Conservation (phyloP, 73 alveolate species). For the Stentor roeselii region DNA sequence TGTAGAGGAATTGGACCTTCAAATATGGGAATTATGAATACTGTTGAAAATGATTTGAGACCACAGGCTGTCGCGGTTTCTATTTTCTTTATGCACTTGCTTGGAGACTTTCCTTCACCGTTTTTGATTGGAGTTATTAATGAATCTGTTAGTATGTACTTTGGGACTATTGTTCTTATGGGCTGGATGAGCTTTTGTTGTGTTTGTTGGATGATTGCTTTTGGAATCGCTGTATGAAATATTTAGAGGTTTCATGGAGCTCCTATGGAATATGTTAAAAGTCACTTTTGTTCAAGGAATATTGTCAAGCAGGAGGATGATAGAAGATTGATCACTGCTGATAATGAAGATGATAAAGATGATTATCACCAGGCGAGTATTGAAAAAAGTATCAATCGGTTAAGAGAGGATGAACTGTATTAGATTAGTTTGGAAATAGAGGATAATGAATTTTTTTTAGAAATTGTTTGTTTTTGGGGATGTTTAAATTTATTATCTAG, state of each 20-base stretch:
- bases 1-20: constrained; percentile 13
- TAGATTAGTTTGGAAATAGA: no score
- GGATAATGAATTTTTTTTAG: no score
- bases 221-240: not conserved
- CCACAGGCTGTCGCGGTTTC: constrained; percentile 2
- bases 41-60: constrained; percentile 12
- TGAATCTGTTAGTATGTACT: not conserved
- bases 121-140: not conserved
- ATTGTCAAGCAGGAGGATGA: not conserved
- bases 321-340: not conserved
- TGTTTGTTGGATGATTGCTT: not conserved
- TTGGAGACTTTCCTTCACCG: constrained; percentile 23
- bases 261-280: not conserved
- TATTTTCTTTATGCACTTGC: not conserved
- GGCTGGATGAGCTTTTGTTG: not conserved
- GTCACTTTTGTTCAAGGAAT: not conserved
- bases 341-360: not conserved
- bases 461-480: no score
- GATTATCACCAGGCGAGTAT: not conserved
- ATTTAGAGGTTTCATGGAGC: constrained; percentile 13
- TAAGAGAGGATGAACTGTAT: no score
- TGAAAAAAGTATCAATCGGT: not conserved
- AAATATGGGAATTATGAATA: not conserved
- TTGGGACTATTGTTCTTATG: not conserved
- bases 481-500: no score